Percentiles rank a stretch among this genome's conserved stretches.
Evolutionary conservation across 495 filamentous ascomycete species (phyloP).

Genomic region (Penicillium robsamsonii): DNA sequence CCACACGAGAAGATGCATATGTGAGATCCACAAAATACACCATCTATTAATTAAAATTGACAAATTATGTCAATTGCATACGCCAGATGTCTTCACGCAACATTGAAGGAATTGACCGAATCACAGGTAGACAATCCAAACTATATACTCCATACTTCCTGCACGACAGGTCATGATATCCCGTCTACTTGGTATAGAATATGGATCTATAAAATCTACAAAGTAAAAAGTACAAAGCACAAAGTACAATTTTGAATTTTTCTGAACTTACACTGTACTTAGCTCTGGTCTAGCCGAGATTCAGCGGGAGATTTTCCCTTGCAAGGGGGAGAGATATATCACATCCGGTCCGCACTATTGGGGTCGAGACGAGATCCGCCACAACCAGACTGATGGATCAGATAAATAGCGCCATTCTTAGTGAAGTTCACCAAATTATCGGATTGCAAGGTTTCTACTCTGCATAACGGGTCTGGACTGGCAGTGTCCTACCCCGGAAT

Average conservation of each 20-base stretch:
- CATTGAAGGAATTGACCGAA: background rate
- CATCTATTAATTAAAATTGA: background rate
- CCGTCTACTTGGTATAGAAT: background rate
- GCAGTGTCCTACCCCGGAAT: conserved; percentile 9
- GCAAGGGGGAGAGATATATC: conserved; percentile 19
- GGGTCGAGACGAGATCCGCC: conserved; percentile 20
- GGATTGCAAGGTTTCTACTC: background rate
- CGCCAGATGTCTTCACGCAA: background rate
- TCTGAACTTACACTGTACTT: background rate
- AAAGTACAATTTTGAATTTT: background rate
- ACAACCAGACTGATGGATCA: conserved; percentile 21
- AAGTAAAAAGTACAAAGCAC: too few species aligned
- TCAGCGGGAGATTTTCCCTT: conserved; percentile 16
- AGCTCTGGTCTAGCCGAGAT: background rate
- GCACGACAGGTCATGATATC: background rate
- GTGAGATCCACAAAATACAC: background rate
- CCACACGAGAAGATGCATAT: conserved; percentile 6
- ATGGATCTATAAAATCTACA: background rate
- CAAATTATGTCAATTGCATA: background rate
- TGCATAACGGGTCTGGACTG: conserved; percentile 2
- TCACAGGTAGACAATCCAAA: conserved; percentile 3
- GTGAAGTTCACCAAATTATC: conserved; percentile 19
- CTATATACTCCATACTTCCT: conserved; percentile 1
- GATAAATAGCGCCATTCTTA: conserved; percentile 23
- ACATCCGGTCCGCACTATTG: conserved; percentile 22